Evolutionary conservation across 2,329 filamentous ascomycete genomes (phyloP), one percentile per base, ranked within the genome.

Genomic region (Epicoccum nigrum): DNA sequence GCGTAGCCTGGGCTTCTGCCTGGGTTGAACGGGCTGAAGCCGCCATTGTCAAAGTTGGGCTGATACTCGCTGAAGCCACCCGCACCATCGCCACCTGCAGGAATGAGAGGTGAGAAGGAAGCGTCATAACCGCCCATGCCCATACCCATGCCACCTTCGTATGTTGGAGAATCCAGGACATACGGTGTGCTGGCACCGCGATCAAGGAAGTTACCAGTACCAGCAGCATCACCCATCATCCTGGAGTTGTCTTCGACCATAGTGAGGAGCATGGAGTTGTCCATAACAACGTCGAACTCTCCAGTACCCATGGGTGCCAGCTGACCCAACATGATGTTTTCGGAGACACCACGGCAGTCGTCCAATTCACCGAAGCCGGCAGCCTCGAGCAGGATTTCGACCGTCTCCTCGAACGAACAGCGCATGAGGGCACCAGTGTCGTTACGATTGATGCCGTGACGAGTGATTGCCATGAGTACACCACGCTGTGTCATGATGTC

Each of bases 331-430:
- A 99, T 99, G 71, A 99, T 88, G 78, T 99, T 99, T 78, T 99
- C 94, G 13, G 94, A 97, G 42, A 99, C 93, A 81, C 94, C 94
- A 54, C 92, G 89, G 79, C 95, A 99, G 75, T 99, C 94, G 70
- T 99, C 94, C 25, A 99, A 83, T 75, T 99, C 94, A 71, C 94
- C 94, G 42, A 90, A 90, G 13, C 92, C 91, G 19, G 94, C 94
- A 55, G 94, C 95, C 71, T 99, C 94, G 16, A 99, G 85, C 45
- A 99, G 81, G 80, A 99, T 99, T 72, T 99, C 95, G 32, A 99
- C 94, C 0, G 94, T 99, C 75, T 99, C 95, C 77, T 99, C 94
- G 77, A 99, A 99, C 2, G 94, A 99, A 81, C 95, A 99, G 74
- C 94, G 89, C 94, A 99, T 99, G 66, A 99, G 82, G 8, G 94